These are phyloP conservation scores for Candida sp. DNA, from an alignment of 1,139 yeast species.

Conservation along the genomic window DNA sequence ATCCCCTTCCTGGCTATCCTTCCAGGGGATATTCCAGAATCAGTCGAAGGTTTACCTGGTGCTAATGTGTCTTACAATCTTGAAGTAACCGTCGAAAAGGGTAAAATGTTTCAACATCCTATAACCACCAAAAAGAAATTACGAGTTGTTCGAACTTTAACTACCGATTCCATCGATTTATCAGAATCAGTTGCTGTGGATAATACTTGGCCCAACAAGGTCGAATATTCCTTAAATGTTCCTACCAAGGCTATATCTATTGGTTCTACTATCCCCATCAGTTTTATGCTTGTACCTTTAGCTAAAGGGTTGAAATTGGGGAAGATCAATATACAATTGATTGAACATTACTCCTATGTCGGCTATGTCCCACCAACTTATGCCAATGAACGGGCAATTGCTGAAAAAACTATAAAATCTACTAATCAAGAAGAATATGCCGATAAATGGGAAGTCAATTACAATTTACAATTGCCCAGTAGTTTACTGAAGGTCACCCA, in stretches of 20 bases:
- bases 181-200: slow-evolving; percentile 93
- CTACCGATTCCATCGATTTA: slow-evolving; percentile 84
- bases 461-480: slow-evolving; percentile 62
- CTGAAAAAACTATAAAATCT: slow-evolving; percentile 30
- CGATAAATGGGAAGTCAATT: slow-evolving; percentile 78
- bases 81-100: slow-evolving; percentile 80
- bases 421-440: slow-evolving; percentile 34
- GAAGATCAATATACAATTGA: slow-evolving; percentile 58
- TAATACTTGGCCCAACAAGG: slow-evolving; percentile 94
- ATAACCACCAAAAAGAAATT: slow-evolving; percentile 69
- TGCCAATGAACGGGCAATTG: slow-evolving; percentile 57
- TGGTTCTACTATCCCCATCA: slow-evolving; percentile 74
- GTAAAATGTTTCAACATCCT: slow-evolving; percentile 63
- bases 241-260: slow-evolving; percentile 91
- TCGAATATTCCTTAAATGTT: slow-evolving; percentile 83
- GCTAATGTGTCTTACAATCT: slow-evolving; percentile 76
- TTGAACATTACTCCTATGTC: slow-evolving; percentile 64
- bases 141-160: slow-evolving; percentile 82
- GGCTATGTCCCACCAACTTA: slow-evolving; percentile 55
- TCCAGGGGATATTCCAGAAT: slow-evolving; percentile 85
- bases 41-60: slow-evolving; percentile 88
- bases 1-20: slow-evolving; percentile 83
- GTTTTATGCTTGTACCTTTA: slow-evolving; percentile 73
- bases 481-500: slow-evolving; percentile 76
- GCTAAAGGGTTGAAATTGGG: slow-evolving; percentile 81